Percentiles rank a stretch among this genome's conserved stretches.
Evolutionary conservation across 495 filamentous ascomycete species (phyloP).

Genomic region (Pyronema domesticum): DNA sequence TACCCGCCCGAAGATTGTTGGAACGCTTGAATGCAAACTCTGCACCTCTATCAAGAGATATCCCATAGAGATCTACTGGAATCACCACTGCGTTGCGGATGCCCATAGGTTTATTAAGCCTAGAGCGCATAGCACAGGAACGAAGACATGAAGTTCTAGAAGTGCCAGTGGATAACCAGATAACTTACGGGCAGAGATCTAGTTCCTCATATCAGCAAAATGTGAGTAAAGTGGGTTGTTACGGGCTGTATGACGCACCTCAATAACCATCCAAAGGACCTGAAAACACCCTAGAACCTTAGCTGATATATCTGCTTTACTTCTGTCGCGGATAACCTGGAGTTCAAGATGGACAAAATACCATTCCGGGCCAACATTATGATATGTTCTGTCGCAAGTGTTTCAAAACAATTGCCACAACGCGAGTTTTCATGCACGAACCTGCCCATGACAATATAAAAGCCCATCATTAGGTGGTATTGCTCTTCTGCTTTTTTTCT

Average conservation of each 20-base stretch:
- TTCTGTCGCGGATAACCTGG: not conserved
- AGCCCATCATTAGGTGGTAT: too few species aligned
- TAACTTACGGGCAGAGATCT: constrained; percentile 3
- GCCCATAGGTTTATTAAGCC: constrained; percentile 10
- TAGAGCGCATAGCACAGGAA: constrained; percentile 14
- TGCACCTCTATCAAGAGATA: not conserved
- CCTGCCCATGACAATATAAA: not conserved
- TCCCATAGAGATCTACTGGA: too few species aligned
- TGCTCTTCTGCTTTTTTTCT: too few species aligned
- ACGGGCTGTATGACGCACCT: not conserved
- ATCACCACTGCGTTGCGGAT: too few species aligned
- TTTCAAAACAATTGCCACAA: too few species aligned
- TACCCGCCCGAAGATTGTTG: too few species aligned
- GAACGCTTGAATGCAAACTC: too few species aligned
- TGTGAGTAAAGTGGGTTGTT: not conserved
- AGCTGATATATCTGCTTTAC: constrained; percentile 5
- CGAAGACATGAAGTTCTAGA: constrained; percentile 14
- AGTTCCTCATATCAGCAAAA: constrained; percentile 2
- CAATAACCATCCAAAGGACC: not conserved
- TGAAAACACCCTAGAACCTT: not conserved
- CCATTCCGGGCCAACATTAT: too few species aligned
- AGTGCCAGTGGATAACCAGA: constrained; percentile 10
- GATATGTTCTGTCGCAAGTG: too few species aligned
- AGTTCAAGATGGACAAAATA: too few species aligned
- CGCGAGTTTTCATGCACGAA: not conserved